Evolutionary conservation across 2,329 filamentous ascomycete genomes (phyloP).

Genomic region (Ciborinia camelliae): DNA sequence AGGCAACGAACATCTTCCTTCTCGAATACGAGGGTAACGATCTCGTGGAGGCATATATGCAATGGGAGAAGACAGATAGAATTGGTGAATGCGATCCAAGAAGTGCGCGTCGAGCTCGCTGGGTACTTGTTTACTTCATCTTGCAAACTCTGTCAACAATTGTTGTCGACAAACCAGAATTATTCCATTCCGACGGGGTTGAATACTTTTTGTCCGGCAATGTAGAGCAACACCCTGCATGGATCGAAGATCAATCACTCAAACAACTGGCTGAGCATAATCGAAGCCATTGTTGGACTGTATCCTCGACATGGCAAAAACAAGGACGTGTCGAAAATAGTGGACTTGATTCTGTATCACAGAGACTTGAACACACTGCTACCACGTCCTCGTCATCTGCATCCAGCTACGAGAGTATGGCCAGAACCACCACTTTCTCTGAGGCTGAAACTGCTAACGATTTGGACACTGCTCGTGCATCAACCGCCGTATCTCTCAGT

Average conservation of each 20-base stretch:
- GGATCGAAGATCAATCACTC: constrained; percentile 41
- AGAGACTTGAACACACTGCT: background rate
- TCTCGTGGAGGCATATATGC: constrained; percentile 53
- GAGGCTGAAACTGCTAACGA: constrained; percentile 15
- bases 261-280: constrained; percentile 35
- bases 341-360: background rate
- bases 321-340: background rate
- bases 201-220: constrained; percentile 55
- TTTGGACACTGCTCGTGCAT: background rate
- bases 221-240: constrained; percentile 54
- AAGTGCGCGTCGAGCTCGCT: constrained; percentile 55
- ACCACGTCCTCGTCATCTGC: background rate
- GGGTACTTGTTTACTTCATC: constrained; percentile 59
- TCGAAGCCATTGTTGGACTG: constrained; percentile 37
- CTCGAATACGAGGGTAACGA: constrained; percentile 52
- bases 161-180: constrained; percentile 53
- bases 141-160: constrained; percentile 58
- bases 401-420: constrained; percentile 15
- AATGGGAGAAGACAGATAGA: constrained; percentile 54
- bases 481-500: background rate
- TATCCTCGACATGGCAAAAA: constrained; percentile 18
- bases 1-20: constrained; percentile 57
- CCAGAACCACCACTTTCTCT: constrained; percentile 14
- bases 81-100: constrained; percentile 51
- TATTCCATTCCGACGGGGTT: constrained; percentile 52